A percentile compares a stretch with the other conserved stretches of the same genome.
These are phyloP conservation scores for Penicillium ucsense DNA, from an alignment of 495 filamentous ascomycete species.

Conservation along the genomic window DNA sequence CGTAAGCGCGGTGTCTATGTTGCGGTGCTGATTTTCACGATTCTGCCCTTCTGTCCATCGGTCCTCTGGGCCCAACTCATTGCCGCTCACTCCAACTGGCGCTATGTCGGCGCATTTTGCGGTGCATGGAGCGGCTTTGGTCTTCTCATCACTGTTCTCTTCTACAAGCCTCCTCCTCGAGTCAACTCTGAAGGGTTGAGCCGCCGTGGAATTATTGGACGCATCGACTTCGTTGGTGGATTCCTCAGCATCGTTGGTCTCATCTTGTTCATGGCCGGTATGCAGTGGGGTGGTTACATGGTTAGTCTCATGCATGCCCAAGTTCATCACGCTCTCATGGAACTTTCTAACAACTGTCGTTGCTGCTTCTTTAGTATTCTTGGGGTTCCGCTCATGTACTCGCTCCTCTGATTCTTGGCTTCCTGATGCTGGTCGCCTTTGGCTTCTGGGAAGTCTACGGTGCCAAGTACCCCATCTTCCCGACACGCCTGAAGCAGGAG, in stretches of 20 bases:
- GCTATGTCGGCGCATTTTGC: slow-evolving; percentile 53
- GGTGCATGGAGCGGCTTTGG: slow-evolving; percentile 53
- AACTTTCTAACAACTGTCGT: slow-evolving; percentile 1
- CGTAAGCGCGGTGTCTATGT: slow-evolving; percentile 60
- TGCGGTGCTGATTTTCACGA: slow-evolving; percentile 55
- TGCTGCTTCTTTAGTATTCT: slow-evolving; percentile 33
- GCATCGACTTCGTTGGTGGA: slow-evolving; percentile 59
- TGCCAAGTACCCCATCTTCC: slow-evolving; percentile 58
- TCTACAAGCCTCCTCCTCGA: slow-evolving; percentile 59
- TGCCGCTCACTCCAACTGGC: slow-evolving; percentile 47
- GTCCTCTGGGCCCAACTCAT: slow-evolving; percentile 66
- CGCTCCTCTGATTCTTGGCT: slow-evolving; percentile 48
- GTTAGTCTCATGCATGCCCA: slow-evolving; percentile 15
- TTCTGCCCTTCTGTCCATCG: slow-evolving; percentile 57
- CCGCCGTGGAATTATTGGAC: slow-evolving; percentile 40
- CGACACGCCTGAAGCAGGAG: slow-evolving; percentile 49
- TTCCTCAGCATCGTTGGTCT: slow-evolving; percentile 56
- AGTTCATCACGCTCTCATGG: neutral
- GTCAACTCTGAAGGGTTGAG: slow-evolving; percentile 42
- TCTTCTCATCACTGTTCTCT: slow-evolving; percentile 48
- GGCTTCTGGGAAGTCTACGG: slow-evolving; percentile 51
- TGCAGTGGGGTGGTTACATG: slow-evolving; percentile 63
- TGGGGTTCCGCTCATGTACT: slow-evolving; percentile 52
- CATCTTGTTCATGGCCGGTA: slow-evolving; percentile 53
- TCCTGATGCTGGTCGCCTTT: slow-evolving; percentile 44